A percentile compares a stretch with the other conserved stretches of the same genome.
phyloP scores from a whole-genome alignment of 1,284 basidiomycete species.

The Heliocybe sulcata region DNA sequence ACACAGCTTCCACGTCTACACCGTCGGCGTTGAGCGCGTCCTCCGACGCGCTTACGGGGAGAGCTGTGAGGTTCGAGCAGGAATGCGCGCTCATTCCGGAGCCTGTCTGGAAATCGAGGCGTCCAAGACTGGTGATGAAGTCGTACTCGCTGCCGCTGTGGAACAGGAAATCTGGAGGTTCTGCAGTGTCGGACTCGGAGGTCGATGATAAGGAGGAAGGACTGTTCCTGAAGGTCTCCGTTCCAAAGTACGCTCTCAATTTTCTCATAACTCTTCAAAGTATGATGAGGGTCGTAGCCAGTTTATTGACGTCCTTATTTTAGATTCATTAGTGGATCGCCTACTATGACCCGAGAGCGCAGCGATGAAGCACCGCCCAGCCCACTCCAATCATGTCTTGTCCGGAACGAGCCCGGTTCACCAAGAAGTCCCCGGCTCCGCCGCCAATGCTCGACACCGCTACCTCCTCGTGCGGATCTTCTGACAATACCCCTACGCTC shows the following conservation, averaged over 20 bases:
- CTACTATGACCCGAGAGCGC: constrained; percentile 1
- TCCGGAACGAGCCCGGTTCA: constrained; percentile 2
- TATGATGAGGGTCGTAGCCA: too few relatives aligned
- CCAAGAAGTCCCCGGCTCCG: not conserved
- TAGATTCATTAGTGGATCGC: constrained; percentile 1
- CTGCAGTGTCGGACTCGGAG: constrained; percentile 21
- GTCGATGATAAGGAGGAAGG: constrained; percentile 27
- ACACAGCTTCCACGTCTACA: not conserved
- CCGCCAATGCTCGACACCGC: constrained; percentile 3
- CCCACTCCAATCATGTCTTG: constrained; percentile 12
- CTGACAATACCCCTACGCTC: constrained; percentile 47
- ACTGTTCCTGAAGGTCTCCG: constrained; percentile 47
- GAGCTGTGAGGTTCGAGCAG: constrained; percentile 50
- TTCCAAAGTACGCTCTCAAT: constrained; percentile 40
- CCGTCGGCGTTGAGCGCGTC: not conserved
- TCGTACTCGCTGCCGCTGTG: constrained; percentile 58
- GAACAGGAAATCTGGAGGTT: constrained; percentile 30
- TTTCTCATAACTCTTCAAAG: too few relatives aligned
- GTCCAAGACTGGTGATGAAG: constrained; percentile 45
- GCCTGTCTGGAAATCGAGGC: constrained; percentile 26
- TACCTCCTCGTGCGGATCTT: constrained; percentile 17
- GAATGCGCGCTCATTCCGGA: constrained; percentile 65
- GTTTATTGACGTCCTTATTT: not conserved
- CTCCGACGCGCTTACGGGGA: not conserved
- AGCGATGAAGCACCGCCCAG: constrained; percentile 11